Base-by-base conservation (phyloP, 1,139 yeast genomes). In the Sugiyamaella castrensis region DNA sequence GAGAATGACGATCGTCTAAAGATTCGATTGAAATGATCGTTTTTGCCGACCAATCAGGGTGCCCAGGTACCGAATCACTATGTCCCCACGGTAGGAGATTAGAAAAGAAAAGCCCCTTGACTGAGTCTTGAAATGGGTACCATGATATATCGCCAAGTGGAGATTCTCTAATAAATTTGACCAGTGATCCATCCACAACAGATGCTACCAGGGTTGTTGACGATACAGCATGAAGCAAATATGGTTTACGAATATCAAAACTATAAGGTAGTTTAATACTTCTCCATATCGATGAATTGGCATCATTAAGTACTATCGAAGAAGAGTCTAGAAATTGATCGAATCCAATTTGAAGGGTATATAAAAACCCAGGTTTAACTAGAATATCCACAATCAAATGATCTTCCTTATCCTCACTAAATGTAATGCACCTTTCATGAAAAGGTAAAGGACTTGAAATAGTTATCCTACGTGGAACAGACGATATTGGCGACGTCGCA, bases 231-330 rank as follows among this genome's bases (percentile, higher is more conserved):
- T 74, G 73, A 52, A 87, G 58, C 16, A 72, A 67, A 51, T 79
- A 78, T 1, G 95, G 92, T 10, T 71, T 66, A 57, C 89, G 75
- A 37, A 84, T 70, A 52, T 85, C 88, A 62, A 87, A 86, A 11
- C 88, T 81, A 62, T 83, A 84, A 1, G 95, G 95, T 35, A 53
- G 54, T 42, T 61, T 61, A 41, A 65, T 57, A 33, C 58, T 55
- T 35, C 67, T 44, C 69, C 69, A 65, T 9, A 48, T 36, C 8
- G 48, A 15, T 1, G 59, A 53, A 40, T 60, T 59, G 35, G 35
- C 37, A 35, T 60, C 56, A 2, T 52, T 33, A 9, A 59, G 43
- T 6, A 38, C 27, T 7, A 50, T 37, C 15, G 31, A 31, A 9
- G 47, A 28, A 13, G 30, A 36, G 12, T 37, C 33, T 12, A 38